Evolutionary conservation across 78 protist genomes (phyloP).

Genomic region (Dictyostelium capitatum): DNA sequence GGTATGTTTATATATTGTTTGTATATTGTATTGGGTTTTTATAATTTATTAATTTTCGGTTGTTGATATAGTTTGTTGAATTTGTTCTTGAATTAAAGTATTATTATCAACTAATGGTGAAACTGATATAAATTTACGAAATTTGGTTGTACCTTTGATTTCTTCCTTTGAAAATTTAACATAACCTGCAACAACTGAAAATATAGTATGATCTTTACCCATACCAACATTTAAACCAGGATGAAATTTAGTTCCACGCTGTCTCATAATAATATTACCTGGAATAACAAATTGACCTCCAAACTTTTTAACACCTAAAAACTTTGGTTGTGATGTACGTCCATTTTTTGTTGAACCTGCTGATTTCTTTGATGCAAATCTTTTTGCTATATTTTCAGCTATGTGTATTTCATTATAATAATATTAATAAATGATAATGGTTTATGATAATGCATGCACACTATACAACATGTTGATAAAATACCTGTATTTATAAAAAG

Average conservation of each 20-base stretch:
- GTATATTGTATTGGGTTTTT: no score
- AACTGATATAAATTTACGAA: slow-evolving; percentile 42
- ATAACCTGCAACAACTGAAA: slow-evolving; percentile 72
- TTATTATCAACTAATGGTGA: background rate
- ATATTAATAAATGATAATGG: background rate
- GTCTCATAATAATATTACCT: slow-evolving; percentile 88
- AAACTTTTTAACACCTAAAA: slow-evolving; percentile 54
- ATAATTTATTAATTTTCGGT: no score
- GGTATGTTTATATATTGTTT: no score
- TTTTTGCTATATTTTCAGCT: slow-evolving; percentile 32
- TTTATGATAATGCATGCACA: background rate
- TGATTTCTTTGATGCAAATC: slow-evolving; percentile 70
- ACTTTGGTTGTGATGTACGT: slow-evolving; percentile 73
- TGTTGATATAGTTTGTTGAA: no score
- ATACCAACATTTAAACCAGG: slow-evolving; percentile 86
- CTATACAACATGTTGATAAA: background rate
- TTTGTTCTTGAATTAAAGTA: background rate
- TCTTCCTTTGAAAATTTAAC: slow-evolving; percentile 39
- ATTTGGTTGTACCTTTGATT: slow-evolving; percentile 8
- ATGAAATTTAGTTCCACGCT: slow-evolving; percentile 84
- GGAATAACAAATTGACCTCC: slow-evolving; percentile 58
- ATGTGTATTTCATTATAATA: background rate
- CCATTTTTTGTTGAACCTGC: slow-evolving; percentile 82
- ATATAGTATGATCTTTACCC: slow-evolving; percentile 92
- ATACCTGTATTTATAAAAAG: slow-evolving; percentile 11